Percentiles rank a stretch among this genome's conserved stretches.
Conservation (phyloP, 139 green algal species). For the Spirogloea muscicola region DNA sequence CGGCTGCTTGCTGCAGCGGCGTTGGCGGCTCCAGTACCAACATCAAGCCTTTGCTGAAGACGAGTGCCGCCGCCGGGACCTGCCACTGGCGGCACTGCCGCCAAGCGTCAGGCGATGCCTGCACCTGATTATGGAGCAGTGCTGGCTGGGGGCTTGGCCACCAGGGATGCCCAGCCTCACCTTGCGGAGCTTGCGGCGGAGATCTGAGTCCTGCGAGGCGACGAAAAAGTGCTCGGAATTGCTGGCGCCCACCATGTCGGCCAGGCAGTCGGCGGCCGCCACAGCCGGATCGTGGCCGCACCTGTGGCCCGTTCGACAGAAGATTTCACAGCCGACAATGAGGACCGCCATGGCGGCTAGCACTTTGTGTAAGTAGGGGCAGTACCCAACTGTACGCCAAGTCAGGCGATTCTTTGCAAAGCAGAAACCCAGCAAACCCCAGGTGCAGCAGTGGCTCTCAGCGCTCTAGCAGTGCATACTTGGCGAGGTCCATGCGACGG, state of each 20-base stretch:
- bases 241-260: conserved; percentile 9
- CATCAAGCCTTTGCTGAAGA: conserved; percentile 2
- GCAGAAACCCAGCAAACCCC: not conserved
- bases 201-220: conserved; percentile 37
- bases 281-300: conserved; percentile 32
- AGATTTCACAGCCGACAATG: too few relatives aligned
- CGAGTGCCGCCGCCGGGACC: conserved; percentile 29
- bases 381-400: not conserved
- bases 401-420: not conserved
- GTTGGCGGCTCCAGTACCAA: conserved; percentile 41
- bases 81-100: not conserved
- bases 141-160: not conserved
- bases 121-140: not conserved
- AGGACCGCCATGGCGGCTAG: too few relatives aligned
- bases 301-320: not conserved
- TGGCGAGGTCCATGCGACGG: conserved; percentile 21
- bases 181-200: conserved; percentile 20
- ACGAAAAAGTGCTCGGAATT: conserved; percentile 52
- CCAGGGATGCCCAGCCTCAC: not conserved
- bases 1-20: conserved; percentile 27
- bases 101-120: not conserved
- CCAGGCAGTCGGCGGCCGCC: conserved; percentile 38
- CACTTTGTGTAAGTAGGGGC: not conserved
- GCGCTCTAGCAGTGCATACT: conserved; percentile 5
- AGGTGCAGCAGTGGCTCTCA: not conserved